These are phyloP conservation scores for Tetrahymena borealis DNA, from an alignment of 73 alveolate species.

Conservation along the genomic window DNA sequence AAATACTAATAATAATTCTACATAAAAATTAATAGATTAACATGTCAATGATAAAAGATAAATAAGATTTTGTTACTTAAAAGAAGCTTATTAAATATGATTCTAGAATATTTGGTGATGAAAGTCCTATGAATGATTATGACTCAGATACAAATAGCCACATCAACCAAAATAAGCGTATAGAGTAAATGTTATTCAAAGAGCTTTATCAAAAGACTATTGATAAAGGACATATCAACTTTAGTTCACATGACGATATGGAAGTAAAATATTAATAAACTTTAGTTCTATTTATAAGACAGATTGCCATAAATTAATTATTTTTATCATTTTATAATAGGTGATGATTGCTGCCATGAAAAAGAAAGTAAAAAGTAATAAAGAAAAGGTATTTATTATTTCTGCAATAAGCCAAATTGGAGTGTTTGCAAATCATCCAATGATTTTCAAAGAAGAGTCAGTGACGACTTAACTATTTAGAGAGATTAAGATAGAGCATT, in stretches of 20 bases:
- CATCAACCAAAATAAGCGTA: neutral
- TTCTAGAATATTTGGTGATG: neutral
- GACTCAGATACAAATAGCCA: neutral
- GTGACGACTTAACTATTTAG: neutral
- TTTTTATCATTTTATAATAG: neutral
- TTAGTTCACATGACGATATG: neutral
- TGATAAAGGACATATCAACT: neutral
- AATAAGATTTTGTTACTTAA: no score
- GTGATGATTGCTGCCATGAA: neutral
- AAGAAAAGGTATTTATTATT: neutral
- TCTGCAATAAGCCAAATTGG: neutral
- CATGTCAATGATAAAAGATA: no score
- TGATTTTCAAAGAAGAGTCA: neutral
- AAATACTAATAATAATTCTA: no score
- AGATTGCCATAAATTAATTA: no score
- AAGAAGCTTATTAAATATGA: no score
- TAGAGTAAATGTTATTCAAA: neutral
- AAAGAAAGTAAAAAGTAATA: neutral
- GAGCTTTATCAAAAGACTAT: neutral
- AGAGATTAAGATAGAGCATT: neutral
- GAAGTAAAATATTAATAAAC: neutral
- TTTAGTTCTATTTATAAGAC: neutral
- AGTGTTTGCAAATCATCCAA: neutral
- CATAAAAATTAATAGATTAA: no score
- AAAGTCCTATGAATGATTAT: neutral